phyloP scores from a whole-genome alignment of 345 rosid genomes.

The Hirschfeldia incana region DNA sequence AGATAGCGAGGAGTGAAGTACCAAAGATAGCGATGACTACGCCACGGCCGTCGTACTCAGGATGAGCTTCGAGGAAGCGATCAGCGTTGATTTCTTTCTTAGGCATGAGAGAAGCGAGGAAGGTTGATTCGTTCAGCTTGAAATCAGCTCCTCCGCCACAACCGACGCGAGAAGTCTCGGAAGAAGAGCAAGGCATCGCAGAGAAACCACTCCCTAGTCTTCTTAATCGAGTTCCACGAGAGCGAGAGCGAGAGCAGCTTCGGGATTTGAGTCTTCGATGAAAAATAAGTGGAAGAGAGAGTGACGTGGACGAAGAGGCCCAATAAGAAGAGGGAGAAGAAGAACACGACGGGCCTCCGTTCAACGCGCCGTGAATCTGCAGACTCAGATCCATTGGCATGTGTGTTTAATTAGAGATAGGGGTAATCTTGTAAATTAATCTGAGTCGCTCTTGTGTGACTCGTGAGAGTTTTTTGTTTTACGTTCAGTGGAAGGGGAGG shows the following conservation, averaged over 20 bases:
- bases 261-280: constrained; percentile 22
- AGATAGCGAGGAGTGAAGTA: constrained; percentile 20
- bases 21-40: constrained; percentile 88
- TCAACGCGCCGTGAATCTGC: constrained; percentile 31
- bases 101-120: constrained; percentile 96
- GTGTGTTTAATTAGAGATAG: not conserved
- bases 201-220: constrained; percentile 28
- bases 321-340: constrained; percentile 12
- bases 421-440: constrained; percentile 18
- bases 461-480: not conserved
- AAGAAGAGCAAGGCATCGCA: constrained; percentile 79
- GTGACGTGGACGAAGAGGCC: constrained; percentile 26
- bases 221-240: constrained; percentile 20
- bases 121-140: constrained; percentile 78
- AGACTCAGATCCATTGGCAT: constrained; percentile 32
- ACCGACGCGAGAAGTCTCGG: constrained; percentile 45
- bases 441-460: constrained; percentile 5
- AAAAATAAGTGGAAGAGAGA: constrained; percentile 14
- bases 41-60: constrained; percentile 89
- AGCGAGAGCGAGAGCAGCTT: constrained; percentile 19
- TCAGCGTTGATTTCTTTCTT: constrained; percentile 88
- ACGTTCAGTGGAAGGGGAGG: too few species aligned
- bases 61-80: constrained; percentile 75
- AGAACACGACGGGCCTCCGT: constrained; percentile 21
- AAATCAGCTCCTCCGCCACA: constrained; percentile 55